Evolutionary conservation across 306 rosid species (phyloP).

Genomic region (Cicer bijugum): DNA sequence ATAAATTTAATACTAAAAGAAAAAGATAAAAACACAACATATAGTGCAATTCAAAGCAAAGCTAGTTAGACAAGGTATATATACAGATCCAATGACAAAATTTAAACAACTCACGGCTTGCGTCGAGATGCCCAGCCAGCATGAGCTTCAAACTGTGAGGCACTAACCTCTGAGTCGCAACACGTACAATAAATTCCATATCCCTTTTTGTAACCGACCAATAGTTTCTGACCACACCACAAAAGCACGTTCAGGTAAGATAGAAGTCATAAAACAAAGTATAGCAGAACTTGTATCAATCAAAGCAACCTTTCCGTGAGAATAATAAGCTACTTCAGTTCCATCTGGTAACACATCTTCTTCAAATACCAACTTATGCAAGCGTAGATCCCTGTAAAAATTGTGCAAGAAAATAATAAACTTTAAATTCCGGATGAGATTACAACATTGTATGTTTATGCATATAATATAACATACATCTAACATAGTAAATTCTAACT

Average conservation of each 20-base stretch:
- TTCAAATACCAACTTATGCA: constrained; percentile 90
- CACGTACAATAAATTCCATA: constrained; percentile 74
- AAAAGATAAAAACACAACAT: background rate
- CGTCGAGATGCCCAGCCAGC: constrained; percentile 96
- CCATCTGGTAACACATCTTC: constrained; percentile 81
- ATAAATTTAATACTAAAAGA: no score
- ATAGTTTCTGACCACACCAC: constrained; percentile 61
- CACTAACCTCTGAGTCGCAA: constrained; percentile 83
- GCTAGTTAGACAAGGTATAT: constrained; percentile 27
- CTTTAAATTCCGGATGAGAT: constrained; percentile 24
- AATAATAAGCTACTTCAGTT: constrained; percentile 79
- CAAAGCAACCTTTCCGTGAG: constrained; percentile 72
- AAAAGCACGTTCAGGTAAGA: constrained; percentile 45
- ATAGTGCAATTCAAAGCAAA: constrained; percentile 13
- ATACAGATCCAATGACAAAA: constrained; percentile 30
- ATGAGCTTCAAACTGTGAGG: constrained; percentile 94
- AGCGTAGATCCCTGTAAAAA: constrained; percentile 71
- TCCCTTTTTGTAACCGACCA: constrained; percentile 82
- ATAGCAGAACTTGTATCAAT: constrained; percentile 22
- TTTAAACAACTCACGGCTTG: constrained; percentile 81
- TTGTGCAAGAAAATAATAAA: constrained; percentile 3
- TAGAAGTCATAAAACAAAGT: constrained; percentile 11
- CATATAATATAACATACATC: background rate
- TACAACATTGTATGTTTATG: background rate
- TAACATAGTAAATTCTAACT: background rate